Base-by-base conservation (phyloP, 352 stramenopile species). In the Pythium sp. region DNA sequence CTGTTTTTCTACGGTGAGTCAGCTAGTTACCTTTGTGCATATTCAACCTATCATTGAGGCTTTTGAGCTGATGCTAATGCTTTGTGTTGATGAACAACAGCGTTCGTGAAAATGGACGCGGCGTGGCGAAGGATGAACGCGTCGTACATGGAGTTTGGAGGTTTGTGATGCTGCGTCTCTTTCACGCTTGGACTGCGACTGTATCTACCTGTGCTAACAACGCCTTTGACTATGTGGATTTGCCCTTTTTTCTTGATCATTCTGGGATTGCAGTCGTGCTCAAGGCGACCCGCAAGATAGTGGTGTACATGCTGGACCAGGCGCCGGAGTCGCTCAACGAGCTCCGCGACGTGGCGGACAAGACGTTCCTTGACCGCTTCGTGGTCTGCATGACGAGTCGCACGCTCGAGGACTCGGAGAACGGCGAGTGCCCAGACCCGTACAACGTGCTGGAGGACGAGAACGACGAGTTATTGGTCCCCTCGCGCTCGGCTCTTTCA, bases 81-180 rank as follows among this genome's bases (percentile, higher is more conserved):
- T 20, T 22, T 12, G 15, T 41, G 22, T 4, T 22, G 5, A 32
- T 71, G 26, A 62, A 69, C 58, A 89, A 71, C 58, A 89, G 83
- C 82, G 32, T 89, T 95, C 53, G 58, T 90, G 49, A 95, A 95
- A 62, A 93, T 95, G 87, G 80, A 95, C 70, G 83, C 78, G 2
- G 83, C 81, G n/a, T 94, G 84, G 86, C 78, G 90, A 43, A 78
- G 82, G 22, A 81, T 90, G 69, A 92, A 92, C 69, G 85, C 82
- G 14, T 92, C 88, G 12, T 92, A 91, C 66, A 95, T 95, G 88
- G 84, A 95, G 68, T 95, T 95, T 74, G 77, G 79, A 46, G 77
- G 87, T 95, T 73, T n/a, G 58, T 34, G 12, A 2, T 56, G 69
- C 63, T 41, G 2, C 2, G 15, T 30, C 11, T 22, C 22, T 57